Evolutionary conservation across 148 eudicot species (phyloP).

Genomic region (Gaultheria prostrata): DNA sequence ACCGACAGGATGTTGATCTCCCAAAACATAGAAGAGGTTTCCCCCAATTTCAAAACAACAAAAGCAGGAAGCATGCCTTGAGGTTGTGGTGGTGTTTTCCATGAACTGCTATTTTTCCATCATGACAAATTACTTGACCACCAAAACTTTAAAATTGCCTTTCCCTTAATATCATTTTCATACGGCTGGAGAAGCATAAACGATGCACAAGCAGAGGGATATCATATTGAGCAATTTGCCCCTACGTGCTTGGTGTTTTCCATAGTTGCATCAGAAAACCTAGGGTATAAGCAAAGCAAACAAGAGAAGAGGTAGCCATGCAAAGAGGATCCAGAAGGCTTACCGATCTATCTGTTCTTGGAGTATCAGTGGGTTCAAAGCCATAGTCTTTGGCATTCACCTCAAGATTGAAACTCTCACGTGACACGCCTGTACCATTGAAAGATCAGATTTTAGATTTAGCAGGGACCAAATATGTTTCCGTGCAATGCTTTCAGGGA

Average conservation of each 20-base stretch:
- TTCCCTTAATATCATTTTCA: background rate
- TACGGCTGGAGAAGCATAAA: background rate
- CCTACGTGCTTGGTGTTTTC: background rate
- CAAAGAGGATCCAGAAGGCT: slow-evolving; percentile 1
- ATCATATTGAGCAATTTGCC: slow-evolving; percentile 11
- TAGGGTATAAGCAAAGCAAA: background rate
- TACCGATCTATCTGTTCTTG: slow-evolving; percentile 98
- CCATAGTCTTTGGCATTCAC: slow-evolving; percentile 83
- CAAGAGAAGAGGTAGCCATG: background rate
- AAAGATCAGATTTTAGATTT: slow-evolving; percentile 8
- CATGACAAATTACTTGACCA: background rate
- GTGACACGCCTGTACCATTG: slow-evolving; percentile 67
- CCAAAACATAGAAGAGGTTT: background rate
- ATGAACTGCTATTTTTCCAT: background rate
- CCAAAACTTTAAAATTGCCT: background rate
- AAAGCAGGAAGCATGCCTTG: background rate
- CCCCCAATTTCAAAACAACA: background rate
- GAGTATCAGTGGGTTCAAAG: slow-evolving; percentile 87
- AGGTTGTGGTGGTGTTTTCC: background rate
- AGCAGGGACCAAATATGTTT: background rate
- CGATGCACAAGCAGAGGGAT: background rate
- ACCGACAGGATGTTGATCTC: background rate
- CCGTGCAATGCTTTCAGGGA: background rate
- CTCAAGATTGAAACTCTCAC: slow-evolving; percentile 66
- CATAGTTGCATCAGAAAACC: background rate